These are phyloP conservation scores for Penicillium nucicola DNA, from an alignment of 495 filamentous ascomycete species.

Conservation along the genomic window DNA sequence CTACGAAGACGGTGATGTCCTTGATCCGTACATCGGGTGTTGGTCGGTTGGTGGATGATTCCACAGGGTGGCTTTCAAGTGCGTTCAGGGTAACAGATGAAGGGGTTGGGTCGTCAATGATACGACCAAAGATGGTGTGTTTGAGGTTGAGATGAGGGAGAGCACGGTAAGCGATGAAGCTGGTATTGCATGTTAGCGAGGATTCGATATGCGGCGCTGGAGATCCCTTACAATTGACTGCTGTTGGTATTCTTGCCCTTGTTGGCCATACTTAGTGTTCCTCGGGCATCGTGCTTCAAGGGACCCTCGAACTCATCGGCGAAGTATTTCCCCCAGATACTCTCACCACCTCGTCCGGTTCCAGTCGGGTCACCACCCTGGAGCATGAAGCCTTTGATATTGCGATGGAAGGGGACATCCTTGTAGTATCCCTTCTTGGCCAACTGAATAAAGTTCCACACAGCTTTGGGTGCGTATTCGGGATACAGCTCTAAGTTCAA, in stretches of 20 bases:
- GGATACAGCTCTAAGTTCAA: constrained; percentile 88
- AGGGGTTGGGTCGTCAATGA: constrained; percentile 72
- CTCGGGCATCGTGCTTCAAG: constrained; percentile 70
- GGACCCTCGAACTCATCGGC: constrained; percentile 91
- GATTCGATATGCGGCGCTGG: not conserved
- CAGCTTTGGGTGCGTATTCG: constrained; percentile 84
- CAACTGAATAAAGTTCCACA: constrained; percentile 94
- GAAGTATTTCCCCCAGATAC: constrained; percentile 88
- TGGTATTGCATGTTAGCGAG: constrained; percentile 15
- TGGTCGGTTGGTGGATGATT: constrained; percentile 66
- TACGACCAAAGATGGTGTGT: constrained; percentile 89
- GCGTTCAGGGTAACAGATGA: constrained; percentile 56
- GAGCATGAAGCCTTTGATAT: constrained; percentile 95
- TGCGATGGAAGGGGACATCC: constrained; percentile 79
- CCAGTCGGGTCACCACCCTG: constrained; percentile 74
- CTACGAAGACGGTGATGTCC: constrained; percentile 83
- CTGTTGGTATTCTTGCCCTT: constrained; percentile 98
- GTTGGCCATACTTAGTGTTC: constrained; percentile 91
- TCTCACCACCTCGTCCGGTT: constrained; percentile 81
- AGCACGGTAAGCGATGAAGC: constrained; percentile 83
- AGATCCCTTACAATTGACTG: constrained; percentile 67
- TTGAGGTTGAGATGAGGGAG: constrained; percentile 85
- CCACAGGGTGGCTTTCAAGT: constrained; percentile 70
- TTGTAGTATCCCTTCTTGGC: constrained; percentile 89
- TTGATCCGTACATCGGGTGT: constrained; percentile 72